These are phyloP conservation scores for Albophoma yamanashiensis DNA, from an alignment of 2,329 filamentous ascomycete genomes.

Conservation along the genomic window DNA sequence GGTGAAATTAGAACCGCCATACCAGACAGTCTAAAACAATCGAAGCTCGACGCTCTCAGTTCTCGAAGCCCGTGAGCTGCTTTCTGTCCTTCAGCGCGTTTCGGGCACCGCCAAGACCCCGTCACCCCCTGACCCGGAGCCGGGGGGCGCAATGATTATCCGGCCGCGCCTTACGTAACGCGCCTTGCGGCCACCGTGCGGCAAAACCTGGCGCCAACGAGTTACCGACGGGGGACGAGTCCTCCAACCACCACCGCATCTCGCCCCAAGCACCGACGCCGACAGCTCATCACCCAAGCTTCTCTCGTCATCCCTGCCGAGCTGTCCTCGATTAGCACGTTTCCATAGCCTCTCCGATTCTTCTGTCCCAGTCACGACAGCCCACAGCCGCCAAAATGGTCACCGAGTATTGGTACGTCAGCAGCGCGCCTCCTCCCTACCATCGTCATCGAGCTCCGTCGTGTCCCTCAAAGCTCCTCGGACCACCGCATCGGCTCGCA, in stretches of 20 bases:
- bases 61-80: too few relatives aligned
- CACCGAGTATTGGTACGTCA: slow-evolving; percentile 71
- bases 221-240: slow-evolving; percentile 26
- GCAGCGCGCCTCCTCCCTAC: slow-evolving; percentile 17
- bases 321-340: not conserved
- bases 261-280: slow-evolving; percentile 8
- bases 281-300: slow-evolving; percentile 14
- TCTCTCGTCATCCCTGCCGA: slow-evolving; percentile 9
- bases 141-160: not conserved
- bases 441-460: slow-evolving; percentile 18
- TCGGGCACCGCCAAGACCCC: too few relatives aligned
- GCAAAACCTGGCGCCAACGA: slow-evolving; percentile 30
- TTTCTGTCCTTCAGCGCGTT: too few relatives aligned
- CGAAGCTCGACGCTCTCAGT: too few relatives aligned
- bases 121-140: not conserved
- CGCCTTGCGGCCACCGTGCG: slow-evolving; percentile 8
- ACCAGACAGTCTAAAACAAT: too few relatives aligned
- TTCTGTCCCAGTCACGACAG: slow-evolving; percentile 8
- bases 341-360: slow-evolving; percentile 6
- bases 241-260: slow-evolving; percentile 23
- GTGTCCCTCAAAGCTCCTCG: slow-evolving; percentile 18
- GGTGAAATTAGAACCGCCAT: not conserved
- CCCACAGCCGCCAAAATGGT: slow-evolving; percentile 51
- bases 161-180: not conserved
- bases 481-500: slow-evolving; percentile 9